Evolutionary conservation across 305 asterid species (phyloP).

Genomic region (Fraxinus ornus): DNA sequence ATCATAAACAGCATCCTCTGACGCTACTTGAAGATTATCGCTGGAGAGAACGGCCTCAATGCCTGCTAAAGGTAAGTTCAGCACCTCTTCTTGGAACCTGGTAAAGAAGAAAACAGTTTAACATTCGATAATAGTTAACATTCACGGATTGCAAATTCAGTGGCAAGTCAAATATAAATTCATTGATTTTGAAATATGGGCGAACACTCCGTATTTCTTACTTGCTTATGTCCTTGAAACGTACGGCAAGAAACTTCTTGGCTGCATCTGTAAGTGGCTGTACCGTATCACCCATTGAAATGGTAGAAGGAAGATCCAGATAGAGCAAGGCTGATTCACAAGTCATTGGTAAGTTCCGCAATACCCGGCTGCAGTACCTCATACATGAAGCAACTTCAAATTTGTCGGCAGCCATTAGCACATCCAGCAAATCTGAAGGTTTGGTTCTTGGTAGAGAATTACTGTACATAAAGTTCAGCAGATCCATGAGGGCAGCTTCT

Average conservation of each 20-base stretch:
- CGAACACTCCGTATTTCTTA: slow-evolving; percentile 26
- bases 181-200: not conserved
- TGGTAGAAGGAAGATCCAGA: slow-evolving; percentile 79
- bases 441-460: slow-evolving; percentile 53
- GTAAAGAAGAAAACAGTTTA: slow-evolving; percentile 3
- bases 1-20: slow-evolving; percentile 80
- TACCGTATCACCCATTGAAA: slow-evolving; percentile 67
- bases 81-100: slow-evolving; percentile 69
- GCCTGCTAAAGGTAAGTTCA: slow-evolving; percentile 73
- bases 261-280: slow-evolving; percentile 73
- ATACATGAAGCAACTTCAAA: slow-evolving; percentile 81
- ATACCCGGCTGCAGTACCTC: slow-evolving; percentile 70
- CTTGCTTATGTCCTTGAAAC: slow-evolving; percentile 76
- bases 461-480: slow-evolving; percentile 75
- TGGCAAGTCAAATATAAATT: not conserved
- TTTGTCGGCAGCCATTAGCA: slow-evolving; percentile 89
- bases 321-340: slow-evolving; percentile 80
- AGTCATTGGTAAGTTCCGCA: slow-evolving; percentile 66
- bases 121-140: not conserved
- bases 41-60: slow-evolving; percentile 69
- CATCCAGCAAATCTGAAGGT: slow-evolving; percentile 67
- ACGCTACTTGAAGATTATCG: slow-evolving; percentile 70
- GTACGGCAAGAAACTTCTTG: slow-evolving; percentile 62
- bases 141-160: not conserved
- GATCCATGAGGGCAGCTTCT: slow-evolving; percentile 84